Conservation (phyloP, 441 rosid genomes). For the Jatropha podagrica region DNA sequence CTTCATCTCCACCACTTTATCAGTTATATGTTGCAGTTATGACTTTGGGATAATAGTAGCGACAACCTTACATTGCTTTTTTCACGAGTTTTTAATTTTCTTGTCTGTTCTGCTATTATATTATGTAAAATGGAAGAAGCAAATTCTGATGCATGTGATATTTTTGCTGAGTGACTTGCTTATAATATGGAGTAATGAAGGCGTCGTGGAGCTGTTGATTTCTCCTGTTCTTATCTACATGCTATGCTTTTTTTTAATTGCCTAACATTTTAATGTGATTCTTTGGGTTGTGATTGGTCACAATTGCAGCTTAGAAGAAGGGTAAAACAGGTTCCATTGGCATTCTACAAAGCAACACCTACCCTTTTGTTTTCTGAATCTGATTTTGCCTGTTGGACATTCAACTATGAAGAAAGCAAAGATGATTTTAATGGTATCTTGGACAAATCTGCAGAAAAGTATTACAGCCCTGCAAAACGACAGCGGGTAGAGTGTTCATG, state of each 20-base stretch:
- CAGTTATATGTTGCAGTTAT: background rate
- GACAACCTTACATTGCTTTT: background rate
- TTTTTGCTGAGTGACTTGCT: background rate
- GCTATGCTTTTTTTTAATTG: background rate
- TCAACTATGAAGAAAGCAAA: conserved; percentile 32
- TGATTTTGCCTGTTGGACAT: conserved; percentile 84
- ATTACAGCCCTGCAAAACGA: conserved; percentile 30
- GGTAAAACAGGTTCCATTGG: conserved; percentile 88
- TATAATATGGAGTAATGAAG: background rate
- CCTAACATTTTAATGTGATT: background rate
- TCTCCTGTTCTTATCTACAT: background rate
- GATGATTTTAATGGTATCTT: background rate
- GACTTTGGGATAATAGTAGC: background rate
- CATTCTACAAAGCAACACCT: conserved; percentile 66
- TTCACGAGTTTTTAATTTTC: background rate
- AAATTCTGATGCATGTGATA: background rate
- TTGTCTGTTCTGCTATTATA: background rate
- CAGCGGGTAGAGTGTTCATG: conserved; percentile 35
- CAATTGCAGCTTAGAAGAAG: conserved; percentile 72
- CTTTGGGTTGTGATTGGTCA: conserved; percentile 8
- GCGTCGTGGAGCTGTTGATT: background rate
- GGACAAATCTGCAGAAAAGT: conserved; percentile 27
- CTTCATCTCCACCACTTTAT: background rate
- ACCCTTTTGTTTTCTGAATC: conserved; percentile 65
- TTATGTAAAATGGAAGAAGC: background rate